These are phyloP conservation scores for Boletellus ananas DNA, from an alignment of 768 basidiomycete genomes.

Conservation along the genomic window DNA sequence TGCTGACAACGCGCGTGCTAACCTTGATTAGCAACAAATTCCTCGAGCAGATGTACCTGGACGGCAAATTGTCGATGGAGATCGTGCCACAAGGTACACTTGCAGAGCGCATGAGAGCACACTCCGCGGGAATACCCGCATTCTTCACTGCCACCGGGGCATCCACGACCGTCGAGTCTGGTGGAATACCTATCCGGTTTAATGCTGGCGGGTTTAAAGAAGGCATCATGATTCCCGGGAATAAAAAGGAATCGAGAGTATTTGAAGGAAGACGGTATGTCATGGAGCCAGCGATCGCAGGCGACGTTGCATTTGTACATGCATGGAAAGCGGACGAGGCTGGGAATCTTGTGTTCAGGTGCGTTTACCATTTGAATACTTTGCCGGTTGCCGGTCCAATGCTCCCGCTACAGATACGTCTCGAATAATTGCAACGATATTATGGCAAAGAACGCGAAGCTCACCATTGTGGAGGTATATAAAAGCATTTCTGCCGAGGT, in stretches of 20 bases:
- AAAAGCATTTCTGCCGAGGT: constrained; percentile 1
- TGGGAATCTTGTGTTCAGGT: constrained; percentile 84
- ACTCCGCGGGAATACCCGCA: constrained; percentile 30
- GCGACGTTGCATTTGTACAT: constrained; percentile 76
- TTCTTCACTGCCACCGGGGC: constrained; percentile 89
- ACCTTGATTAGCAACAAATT: constrained; percentile 46
- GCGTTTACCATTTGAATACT: constrained; percentile 25
- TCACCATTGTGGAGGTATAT: constrained; percentile 82
- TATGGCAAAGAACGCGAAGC: constrained; percentile 83
- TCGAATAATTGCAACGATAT: constrained; percentile 77
- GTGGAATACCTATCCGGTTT: constrained; percentile 69
- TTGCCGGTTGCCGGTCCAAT: not conserved
- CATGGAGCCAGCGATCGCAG: constrained; percentile 53
- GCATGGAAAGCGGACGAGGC: constrained; percentile 76
- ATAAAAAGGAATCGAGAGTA: constrained; percentile 68
- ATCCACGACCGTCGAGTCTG: constrained; percentile 70
- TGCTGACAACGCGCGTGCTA: not conserved
- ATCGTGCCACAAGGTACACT: constrained; percentile 89
- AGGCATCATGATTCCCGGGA: constrained; percentile 60
- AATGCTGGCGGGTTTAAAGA: constrained; percentile 65
- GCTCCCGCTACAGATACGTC: constrained; percentile 53
- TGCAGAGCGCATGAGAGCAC: constrained; percentile 64
- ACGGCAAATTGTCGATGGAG: constrained; percentile 77
- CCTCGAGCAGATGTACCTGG: constrained; percentile 51
- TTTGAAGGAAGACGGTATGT: constrained; percentile 37